Evolutionary conservation across 2,329 filamentous ascomycete species (phyloP).

Genomic region (Aspergillus sp.): DNA sequence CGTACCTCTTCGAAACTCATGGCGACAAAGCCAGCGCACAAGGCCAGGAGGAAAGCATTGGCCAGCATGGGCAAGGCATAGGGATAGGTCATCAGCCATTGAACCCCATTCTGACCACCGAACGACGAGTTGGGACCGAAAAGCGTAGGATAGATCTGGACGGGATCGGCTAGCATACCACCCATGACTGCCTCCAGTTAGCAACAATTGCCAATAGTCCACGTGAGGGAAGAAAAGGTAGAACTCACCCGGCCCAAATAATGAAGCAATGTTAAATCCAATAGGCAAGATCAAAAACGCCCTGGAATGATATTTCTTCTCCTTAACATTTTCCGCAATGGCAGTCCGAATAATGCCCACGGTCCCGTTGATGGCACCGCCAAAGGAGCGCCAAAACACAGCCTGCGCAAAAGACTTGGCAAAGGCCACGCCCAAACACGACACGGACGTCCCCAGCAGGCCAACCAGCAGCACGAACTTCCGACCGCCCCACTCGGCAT

Average conservation of each 20-base stretch:
- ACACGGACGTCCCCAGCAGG: constrained; percentile 58
- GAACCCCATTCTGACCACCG: constrained; percentile 47
- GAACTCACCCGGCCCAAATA: constrained; percentile 41
- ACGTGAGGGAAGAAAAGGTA: constrained; percentile 21
- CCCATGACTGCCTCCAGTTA: constrained; percentile 44
- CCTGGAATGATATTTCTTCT: constrained; percentile 53
- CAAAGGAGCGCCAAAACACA: constrained; percentile 58
- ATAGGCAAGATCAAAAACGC: constrained; percentile 55
- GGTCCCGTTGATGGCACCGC: constrained; percentile 63
- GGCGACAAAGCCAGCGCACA: constrained; percentile 49
- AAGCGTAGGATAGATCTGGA: constrained; percentile 52
- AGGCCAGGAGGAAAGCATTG: constrained; percentile 51
- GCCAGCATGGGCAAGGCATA: constrained; percentile 62
- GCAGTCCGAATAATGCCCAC: constrained; percentile 65
- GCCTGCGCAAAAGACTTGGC: constrained; percentile 55
- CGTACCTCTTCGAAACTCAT: constrained; percentile 56
- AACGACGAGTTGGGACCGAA: constrained; percentile 55
- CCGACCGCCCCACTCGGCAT: constrained; percentile 57
- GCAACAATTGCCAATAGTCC: background rate
- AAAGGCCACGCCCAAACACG: constrained; percentile 61
- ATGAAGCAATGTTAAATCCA: constrained; percentile 58
- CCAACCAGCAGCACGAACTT: constrained; percentile 73
- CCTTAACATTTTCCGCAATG: constrained; percentile 62
- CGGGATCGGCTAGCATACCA: constrained; percentile 60
- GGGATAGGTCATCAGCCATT: constrained; percentile 56